phyloP scores from a whole-genome alignment of 805 yeast genomes.

The Saccharomyces cerevisiae region DNA sequence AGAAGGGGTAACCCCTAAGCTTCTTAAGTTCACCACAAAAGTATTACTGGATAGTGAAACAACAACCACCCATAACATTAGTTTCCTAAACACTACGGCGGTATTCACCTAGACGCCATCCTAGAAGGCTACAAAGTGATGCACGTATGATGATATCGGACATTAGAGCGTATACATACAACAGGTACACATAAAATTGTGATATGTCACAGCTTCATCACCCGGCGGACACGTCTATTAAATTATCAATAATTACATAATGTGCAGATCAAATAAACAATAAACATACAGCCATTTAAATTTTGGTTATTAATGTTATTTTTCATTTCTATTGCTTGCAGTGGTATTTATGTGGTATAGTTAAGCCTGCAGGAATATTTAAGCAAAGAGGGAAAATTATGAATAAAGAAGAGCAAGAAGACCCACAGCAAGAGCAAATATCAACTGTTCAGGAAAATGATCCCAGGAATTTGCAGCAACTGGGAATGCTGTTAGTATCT shows the following conservation, averaged over 20 bases:
- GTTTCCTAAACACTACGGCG: neutral
- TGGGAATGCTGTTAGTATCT: conserved; percentile 23
- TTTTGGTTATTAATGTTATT: neutral
- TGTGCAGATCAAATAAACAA: neutral
- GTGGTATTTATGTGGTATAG: neutral
- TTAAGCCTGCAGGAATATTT: neutral
- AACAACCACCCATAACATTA: neutral
- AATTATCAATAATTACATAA: neutral
- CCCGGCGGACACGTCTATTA: neutral
- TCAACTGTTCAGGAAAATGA: neutral
- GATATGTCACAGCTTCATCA: neutral
- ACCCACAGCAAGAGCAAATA: neutral
- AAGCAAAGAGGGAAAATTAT: neutral
- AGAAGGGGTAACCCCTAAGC: neutral
- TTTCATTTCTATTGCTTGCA: neutral
- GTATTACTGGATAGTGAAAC: neutral
- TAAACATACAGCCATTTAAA: neutral
- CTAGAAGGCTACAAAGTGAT: neutral
- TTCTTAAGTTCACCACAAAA: neutral
- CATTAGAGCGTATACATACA: neutral
- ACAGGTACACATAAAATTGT: neutral
- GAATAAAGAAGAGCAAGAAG: neutral
- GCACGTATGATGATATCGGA: neutral
- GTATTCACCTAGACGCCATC: neutral
- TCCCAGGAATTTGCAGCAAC: conserved; percentile 7